Evolutionary conservation across 441 rosid species (phyloP).

Genomic region (Dalechampia spathulata): DNA sequence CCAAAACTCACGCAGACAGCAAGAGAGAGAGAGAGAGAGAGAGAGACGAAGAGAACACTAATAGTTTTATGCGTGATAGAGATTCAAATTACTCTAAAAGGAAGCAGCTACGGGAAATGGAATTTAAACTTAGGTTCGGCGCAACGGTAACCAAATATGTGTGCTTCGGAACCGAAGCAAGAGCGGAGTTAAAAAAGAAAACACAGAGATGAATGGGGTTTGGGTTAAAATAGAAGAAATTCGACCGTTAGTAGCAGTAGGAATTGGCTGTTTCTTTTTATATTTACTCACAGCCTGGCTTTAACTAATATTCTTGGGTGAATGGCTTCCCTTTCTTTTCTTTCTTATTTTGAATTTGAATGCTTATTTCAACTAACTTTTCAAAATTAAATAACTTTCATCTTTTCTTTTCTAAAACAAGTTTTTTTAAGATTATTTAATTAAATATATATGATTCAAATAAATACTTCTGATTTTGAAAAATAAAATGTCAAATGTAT

Average conservation of each 20-base stretch:
- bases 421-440: too few relatives aligned
- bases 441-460: too few relatives aligned
- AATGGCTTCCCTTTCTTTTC: not conserved
- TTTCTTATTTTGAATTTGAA: not conserved
- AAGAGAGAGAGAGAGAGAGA: too few relatives aligned
- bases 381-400: too few relatives aligned
- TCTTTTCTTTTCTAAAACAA: too few relatives aligned
- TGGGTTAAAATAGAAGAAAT: not conserved
- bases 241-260: not conserved
- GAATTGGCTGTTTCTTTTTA: not conserved
- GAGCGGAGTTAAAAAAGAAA: not conserved
- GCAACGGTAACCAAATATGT: constrained; percentile 32
- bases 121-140: constrained; percentile 35
- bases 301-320: not conserved
- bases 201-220: not conserved
- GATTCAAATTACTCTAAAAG: too few relatives aligned
- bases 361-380: not conserved
- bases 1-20: not conserved
- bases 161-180: constrained; percentile 42
- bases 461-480: too few relatives aligned
- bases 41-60: too few relatives aligned
- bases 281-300: constrained; percentile 5
- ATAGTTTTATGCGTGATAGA: too few relatives aligned
- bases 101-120: not conserved
- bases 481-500: too few relatives aligned